Conservation (phyloP, 352 stramenopile genomes). For the Phytophthora niederhauseri region DNA sequence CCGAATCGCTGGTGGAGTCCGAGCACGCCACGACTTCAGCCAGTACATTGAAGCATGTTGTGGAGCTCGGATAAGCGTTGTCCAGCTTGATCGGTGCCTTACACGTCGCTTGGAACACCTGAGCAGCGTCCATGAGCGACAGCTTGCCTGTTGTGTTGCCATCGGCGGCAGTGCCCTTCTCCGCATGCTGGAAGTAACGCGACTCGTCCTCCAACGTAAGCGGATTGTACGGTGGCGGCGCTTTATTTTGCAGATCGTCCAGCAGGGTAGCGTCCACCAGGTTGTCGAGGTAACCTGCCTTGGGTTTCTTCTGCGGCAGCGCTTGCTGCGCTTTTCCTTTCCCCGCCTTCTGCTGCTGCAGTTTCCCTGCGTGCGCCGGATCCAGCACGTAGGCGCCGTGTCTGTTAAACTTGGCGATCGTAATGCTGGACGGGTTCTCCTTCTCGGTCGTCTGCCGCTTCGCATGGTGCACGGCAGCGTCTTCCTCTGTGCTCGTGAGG, state of each 20-base stretch:
- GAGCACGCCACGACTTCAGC: slow-evolving; percentile 70
- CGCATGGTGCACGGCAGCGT: slow-evolving; percentile 50
- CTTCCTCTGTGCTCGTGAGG: slow-evolving; percentile 73
- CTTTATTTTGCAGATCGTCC: slow-evolving; percentile 69
- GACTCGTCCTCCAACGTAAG: slow-evolving; percentile 84
- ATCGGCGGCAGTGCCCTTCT: slow-evolving; percentile 33
- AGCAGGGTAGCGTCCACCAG: slow-evolving; percentile 69
- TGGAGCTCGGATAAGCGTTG: slow-evolving; percentile 59
- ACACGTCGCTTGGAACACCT: slow-evolving; percentile 55
- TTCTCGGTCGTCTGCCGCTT: slow-evolving; percentile 42
- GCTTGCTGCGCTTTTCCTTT: slow-evolving; percentile 28
- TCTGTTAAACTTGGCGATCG: slow-evolving; percentile 89
- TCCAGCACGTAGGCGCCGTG: slow-evolving; percentile 86
- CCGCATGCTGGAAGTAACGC: slow-evolving; percentile 76
- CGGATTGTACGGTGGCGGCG: slow-evolving; percentile 66
- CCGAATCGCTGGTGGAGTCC: slow-evolving; percentile 57
- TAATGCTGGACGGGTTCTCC: slow-evolving; percentile 66
- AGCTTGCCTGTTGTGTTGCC: slow-evolving; percentile 26
- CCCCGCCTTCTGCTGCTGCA: slow-evolving; percentile 37
- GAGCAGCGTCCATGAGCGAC: slow-evolving; percentile 38
- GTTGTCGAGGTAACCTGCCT: slow-evolving; percentile 52
- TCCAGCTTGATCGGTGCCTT: slow-evolving; percentile 52
- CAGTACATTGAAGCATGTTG: slow-evolving; percentile 60
- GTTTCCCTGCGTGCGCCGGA: slow-evolving; percentile 67
- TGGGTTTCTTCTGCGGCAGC: slow-evolving; percentile 52